These are phyloP conservation scores for Alternaria tenuissima DNA, from an alignment of 2,329 filamentous ascomycete species.

Conservation along the genomic window DNA sequence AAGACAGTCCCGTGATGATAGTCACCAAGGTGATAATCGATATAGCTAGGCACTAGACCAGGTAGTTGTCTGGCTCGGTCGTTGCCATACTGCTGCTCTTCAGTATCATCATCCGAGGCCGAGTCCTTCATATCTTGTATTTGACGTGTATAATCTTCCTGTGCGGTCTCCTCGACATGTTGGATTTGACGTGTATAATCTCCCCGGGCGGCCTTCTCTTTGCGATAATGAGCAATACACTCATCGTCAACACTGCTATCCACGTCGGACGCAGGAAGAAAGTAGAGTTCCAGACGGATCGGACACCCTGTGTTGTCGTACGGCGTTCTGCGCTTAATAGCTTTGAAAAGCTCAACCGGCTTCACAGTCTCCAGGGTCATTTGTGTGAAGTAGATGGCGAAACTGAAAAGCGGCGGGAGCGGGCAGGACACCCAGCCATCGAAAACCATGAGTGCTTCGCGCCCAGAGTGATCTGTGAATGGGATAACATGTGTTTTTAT, in stretches of 20 bases:
- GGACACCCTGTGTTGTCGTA: slow-evolving; percentile 1
- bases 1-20: slow-evolving; percentile 8
- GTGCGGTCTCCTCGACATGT: background rate
- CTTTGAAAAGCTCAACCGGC: slow-evolving; percentile 16
- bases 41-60: slow-evolving; percentile 14
- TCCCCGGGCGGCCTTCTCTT: slow-evolving; percentile 16
- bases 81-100: background rate
- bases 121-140: slow-evolving; percentile 1
- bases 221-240: slow-evolving; percentile 14
- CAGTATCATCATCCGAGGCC: background rate
- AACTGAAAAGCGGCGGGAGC: slow-evolving; percentile 21
- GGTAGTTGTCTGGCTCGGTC: slow-evolving; percentile 12
- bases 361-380: slow-evolving; percentile 15
- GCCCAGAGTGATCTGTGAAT: slow-evolving; percentile 18
- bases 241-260: slow-evolving; percentile 4
- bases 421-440: slow-evolving; percentile 13
- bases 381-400: slow-evolving; percentile 23
- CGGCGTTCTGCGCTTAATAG: slow-evolving; percentile 14
- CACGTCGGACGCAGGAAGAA: slow-evolving; percentile 8
- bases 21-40: slow-evolving; percentile 4
- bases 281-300: slow-evolving; percentile 15
- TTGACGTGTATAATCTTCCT: too few species aligned
- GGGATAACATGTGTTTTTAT: slow-evolving; percentile 18
- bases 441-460: slow-evolving; percentile 18
- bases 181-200: slow-evolving; percentile 17